Conservation (phyloP, 257 asterid genomes). For the Przewalskia tangutica region DNA sequence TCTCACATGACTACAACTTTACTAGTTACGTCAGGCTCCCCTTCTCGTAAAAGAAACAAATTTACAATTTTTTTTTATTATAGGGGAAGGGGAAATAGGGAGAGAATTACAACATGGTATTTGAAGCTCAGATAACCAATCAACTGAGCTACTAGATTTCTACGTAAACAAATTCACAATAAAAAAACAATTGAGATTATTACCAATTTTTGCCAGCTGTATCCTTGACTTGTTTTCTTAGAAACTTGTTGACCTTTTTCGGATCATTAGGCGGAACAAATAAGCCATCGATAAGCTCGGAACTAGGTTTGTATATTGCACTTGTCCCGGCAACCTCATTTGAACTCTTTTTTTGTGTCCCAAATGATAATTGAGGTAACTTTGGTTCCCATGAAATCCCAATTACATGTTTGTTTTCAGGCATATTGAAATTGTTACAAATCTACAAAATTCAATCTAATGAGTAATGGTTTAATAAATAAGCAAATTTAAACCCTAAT, state of each 20-base stretch:
- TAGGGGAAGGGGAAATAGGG: too few species aligned
- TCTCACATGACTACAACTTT: too few species aligned
- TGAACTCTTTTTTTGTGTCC: not conserved
- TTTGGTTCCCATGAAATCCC: conserved; percentile 82
- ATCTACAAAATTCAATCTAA: not conserved
- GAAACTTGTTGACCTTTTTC: conserved; percentile 48
- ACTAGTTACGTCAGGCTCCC: too few species aligned
- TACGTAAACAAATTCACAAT: not conserved
- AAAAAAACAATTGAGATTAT: not conserved
- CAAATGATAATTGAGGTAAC: conserved; percentile 23
- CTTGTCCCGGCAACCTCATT: conserved; percentile 1
- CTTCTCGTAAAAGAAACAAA: too few species aligned
- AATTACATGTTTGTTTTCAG: conserved; percentile 11
- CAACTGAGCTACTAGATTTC: too few species aligned
- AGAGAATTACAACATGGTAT: too few species aligned
- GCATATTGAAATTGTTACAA: not conserved
- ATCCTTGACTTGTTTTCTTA: conserved; percentile 63
- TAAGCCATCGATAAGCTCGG: conserved; percentile 74
- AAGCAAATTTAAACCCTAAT: not conserved
- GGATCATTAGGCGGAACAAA: conserved; percentile 82
- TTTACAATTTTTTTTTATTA: too few species aligned
- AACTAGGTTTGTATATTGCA: conserved; percentile 31
- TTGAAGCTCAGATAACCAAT: too few species aligned
- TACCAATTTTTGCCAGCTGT: conserved; percentile 89
- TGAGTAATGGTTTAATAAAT: not conserved